Evolutionary conservation across 371 early-diverging fungal genomes (phyloP), one percentile per base, ranked within the genome.

Genomic region (Mucor mucedo): DNA sequence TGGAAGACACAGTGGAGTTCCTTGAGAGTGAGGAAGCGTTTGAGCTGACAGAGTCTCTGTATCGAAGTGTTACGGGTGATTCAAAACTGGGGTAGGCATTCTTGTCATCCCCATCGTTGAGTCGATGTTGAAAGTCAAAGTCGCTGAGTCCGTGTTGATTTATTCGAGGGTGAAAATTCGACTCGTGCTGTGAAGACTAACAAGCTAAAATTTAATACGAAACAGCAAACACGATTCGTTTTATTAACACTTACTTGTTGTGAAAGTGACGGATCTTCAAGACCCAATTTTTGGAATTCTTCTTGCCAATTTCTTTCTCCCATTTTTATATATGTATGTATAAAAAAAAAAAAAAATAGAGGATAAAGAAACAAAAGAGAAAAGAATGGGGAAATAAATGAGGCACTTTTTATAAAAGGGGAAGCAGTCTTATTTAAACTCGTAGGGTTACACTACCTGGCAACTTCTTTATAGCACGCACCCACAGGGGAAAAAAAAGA

Each of bases 31-130:
- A 63, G 11, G 63, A 63, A 3, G 52, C 63, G 21, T 29, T 57
- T 42, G 63, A 63, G 30, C 63, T 52, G 6, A 63, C 28, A 27
- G 63, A 63, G 32, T 63, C 63, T 42, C 63, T 7, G 14, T 63
- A 63, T 40, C 52, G 57, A 44, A 63, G 63, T n/a, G 62, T 55
- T 4, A 62, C 50, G 8, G 62, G 40, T 21, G 62, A 42, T 7
- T 61, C 28, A 10, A 28, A 61, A 16, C 10, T 54, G 33, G 38
- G 13, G 45, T 54, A 45, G 1, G 10, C 39, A 29, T 59, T 33
- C 32, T 40, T 49, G 16, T 54, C 11, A 2, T 47, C 47, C 3
- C 44, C 55, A 13, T 44, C 47, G 38, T 38, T n/a, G 27, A 61
- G 14, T 54, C 38, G n/a, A 33, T 54, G 53, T 27, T 53, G 62